Evolutionary conservation across 1,284 basidiomycete species (phyloP), one percentile per base, ranked within the genome.

Genomic region (Heterobasidion irregulare): DNA sequence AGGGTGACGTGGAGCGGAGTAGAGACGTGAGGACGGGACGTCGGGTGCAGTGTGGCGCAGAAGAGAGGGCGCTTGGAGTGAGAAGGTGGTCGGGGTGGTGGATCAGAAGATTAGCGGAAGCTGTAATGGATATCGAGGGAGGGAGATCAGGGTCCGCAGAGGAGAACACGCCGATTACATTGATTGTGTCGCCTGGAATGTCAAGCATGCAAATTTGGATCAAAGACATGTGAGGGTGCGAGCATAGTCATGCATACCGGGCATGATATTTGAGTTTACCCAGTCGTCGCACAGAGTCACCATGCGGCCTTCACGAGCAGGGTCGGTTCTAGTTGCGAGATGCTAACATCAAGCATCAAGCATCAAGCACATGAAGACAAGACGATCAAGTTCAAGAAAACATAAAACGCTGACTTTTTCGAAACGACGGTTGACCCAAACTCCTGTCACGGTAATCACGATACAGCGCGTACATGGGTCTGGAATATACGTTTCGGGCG

Each of bases 61-160:
- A 89, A 3, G 93, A 86, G 19, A 97, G 83, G 0, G 89, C 80
- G 0, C 94, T 96, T 44, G 92, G 88, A 1, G 94, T 94, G 49
- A 97, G 70, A 52, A 98, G 85, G 47, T 92, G 72, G 68, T 98
- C 95, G 1, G 94, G 94, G 64, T 97, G 92, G 47, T 86, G 84
- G 58, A 98, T 86, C 55, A 97, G 70, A 45, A 84, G 68, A 64
- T 89, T 87, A 5, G 71, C 59, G 50, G 75, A 74, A 13, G 82
- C 75, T 6, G 78, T 80, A 50, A 90, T 75, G 2, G 71, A 69
- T 47, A 89, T 84, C 15, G 68, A 68, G n/a, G 68, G 72, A n/a
- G 68, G 63, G 13, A 69, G 56, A 1, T 58, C 61, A 7, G 66
- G 59, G 18, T 15, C 36, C 8, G 64, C 62, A 12, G 64, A 58